phyloP scores from a whole-genome alignment of 2,329 filamentous ascomycete species.

The Pseudogymnoascus sp. region DNA sequence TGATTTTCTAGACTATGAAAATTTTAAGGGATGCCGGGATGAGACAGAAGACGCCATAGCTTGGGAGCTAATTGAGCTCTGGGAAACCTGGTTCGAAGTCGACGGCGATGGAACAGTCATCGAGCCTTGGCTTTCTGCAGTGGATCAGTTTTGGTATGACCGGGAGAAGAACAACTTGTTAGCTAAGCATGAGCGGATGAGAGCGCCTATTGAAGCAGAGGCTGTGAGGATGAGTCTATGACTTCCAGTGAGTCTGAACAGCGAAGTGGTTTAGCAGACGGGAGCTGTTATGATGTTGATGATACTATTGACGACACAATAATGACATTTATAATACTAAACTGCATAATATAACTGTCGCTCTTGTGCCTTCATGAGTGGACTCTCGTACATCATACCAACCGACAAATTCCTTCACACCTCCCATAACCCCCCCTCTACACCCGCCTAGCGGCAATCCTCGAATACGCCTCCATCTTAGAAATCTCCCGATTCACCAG shows the following conservation, averaged over 20 bases:
- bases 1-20: no score
- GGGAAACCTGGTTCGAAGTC: no score
- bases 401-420: not conserved
- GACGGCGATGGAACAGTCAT: no score
- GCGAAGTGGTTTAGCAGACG: not conserved
- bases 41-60: no score
- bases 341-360: not conserved
- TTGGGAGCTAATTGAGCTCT: no score
- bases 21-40: no score
- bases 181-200: conserved; percentile 12
- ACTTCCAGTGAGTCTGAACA: not conserved
- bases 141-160: no score
- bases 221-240: conserved; percentile 15
- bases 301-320: not conserved
- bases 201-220: conserved; percentile 15
- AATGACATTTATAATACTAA: not conserved
- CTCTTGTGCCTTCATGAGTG: not conserved
- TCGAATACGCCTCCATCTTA: not conserved
- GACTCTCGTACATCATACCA: not conserved
- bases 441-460: not conserved
- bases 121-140: no score
- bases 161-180: no score
- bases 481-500: conserved; percentile 37
- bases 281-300: not conserved
- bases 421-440: not conserved